Conservation (phyloP, 345 rosid genomes). For the Pistacia vera region DNA sequence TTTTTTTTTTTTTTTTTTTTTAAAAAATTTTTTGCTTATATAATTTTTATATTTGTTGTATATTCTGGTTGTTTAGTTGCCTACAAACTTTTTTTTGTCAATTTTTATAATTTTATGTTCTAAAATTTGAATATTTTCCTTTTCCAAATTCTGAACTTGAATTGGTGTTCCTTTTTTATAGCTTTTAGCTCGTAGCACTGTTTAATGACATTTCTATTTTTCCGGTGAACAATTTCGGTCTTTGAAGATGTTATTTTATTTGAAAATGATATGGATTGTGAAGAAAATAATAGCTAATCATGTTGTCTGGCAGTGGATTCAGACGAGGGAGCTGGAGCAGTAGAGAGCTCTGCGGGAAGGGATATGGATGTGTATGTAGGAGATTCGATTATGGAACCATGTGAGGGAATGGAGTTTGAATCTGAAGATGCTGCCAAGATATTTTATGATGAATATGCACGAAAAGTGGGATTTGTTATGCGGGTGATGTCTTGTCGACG, state of each 20-base stretch:
- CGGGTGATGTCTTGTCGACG: constrained; percentile 96
- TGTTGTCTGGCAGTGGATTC: constrained; percentile 49
- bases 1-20: neutral
- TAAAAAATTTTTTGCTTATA: neutral
- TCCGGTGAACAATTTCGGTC: neutral
- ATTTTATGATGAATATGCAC: constrained; percentile 84
- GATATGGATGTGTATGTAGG: constrained; percentile 33
- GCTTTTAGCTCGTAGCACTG: neutral
- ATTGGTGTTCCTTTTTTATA: neutral
- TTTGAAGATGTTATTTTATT: neutral
- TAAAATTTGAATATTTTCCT: neutral
- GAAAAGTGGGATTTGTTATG: constrained; percentile 81
- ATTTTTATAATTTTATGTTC: neutral
- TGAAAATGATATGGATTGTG: neutral
- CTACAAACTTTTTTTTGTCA: neutral
- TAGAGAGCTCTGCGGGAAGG: constrained; percentile 42
- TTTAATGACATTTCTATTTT: neutral
- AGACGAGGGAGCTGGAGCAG: constrained; percentile 43
- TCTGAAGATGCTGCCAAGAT: constrained; percentile 89
- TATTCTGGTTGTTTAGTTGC: neutral
- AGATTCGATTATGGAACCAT: constrained; percentile 55
- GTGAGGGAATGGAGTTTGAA: constrained; percentile 83
- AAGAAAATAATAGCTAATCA: neutral
- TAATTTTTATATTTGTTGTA: neutral
- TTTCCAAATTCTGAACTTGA: too few species aligned